Conservation (phyloP, 1,284 basidiomycete genomes). For the Ganoderma multipileum region DNA sequence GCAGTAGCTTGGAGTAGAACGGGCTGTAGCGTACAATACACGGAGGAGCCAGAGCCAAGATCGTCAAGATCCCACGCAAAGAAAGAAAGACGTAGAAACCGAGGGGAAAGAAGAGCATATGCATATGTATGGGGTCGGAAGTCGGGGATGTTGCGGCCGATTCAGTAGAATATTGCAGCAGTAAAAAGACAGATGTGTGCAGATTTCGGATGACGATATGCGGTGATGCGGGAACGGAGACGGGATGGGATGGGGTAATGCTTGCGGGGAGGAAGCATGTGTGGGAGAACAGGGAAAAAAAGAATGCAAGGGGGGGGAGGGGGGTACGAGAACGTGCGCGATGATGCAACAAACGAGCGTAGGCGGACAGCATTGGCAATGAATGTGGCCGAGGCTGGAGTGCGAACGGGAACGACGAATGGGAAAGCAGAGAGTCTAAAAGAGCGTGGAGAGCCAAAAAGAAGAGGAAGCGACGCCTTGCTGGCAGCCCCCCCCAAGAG, state of each 20-base stretch:
- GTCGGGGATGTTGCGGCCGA: neutral
- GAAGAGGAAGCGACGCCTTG: neutral
- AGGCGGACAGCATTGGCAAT: neutral
- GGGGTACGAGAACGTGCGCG: too few species aligned
- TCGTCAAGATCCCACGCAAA: constrained; percentile 30
- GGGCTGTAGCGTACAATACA: constrained; percentile 28
- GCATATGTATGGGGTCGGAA: constrained; percentile 5
- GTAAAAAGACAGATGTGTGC: constrained; percentile 14
- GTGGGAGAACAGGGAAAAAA: neutral
- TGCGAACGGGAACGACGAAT: neutral
- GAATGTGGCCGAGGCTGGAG: neutral
- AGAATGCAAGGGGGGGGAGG: neutral
- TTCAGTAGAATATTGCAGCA: constrained; percentile 8
- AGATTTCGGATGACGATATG: neutral
- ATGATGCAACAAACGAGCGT: constrained; percentile 6
- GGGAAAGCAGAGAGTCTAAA: neutral
- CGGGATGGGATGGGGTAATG: neutral
- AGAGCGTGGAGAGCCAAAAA: neutral
- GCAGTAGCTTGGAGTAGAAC: constrained; percentile 3
- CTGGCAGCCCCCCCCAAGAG: neutral
- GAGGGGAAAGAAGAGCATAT: constrained; percentile 5
- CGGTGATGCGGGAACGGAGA: neutral
- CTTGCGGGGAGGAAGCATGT: neutral
- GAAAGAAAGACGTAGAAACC: constrained; percentile 3
- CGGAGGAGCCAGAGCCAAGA: constrained; percentile 22